Evolutionary conservation across 805 yeast genomes (phyloP), one percentile per base, ranked within the genome.

Genomic region (Barnettozyma vustinii): DNA sequence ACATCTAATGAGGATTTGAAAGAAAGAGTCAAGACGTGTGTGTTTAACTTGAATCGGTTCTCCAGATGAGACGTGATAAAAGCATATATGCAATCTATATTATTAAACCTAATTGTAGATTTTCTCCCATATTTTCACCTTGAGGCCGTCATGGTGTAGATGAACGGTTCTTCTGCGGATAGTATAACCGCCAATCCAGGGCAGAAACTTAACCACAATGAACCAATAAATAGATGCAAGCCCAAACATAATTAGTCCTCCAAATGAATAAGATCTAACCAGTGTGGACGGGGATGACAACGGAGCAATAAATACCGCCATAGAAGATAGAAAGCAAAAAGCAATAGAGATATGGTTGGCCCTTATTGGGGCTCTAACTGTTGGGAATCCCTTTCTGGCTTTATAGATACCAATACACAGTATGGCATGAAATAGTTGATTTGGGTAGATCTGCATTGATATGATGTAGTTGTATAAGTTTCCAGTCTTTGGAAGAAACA

Each of bases 361-460:
- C 47, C 73, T 69, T n/a, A 80, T 77, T 1, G 78, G 73, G 0
- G 85, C 77, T 23, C 52, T 62, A 16, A 72, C 59, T 0, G 70
- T 71, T 0, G 80, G 79, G 44, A 74, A 69, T 46, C 78, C 67
- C 33, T 53, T 62, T 52, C 86, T 69, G 18, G 79, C 63, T 10
- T 82, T 66, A 37, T 81, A 73, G 1, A 83, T 59, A 0, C 88
- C 89, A 18, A 77, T 53, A 1, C 83, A 79, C 1, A 77, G 72
- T 12, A 81, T 60, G 0, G 75, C 74, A 19, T 76, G 67, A 50
- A 80, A 80, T 19, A 72, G 53, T 47, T 73, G 78, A 48, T 67
- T 71, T 12, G 74, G 75, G 48, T 72, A 73, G 9, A 74, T 71
- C 48, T 73, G 76, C 61, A 73, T 68, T 15, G 73, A 66, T 2